Evolutionary conservation across 2,329 filamentous ascomycete genomes (phyloP).

Genomic region (Aspergillus pseudoterreus): DNA sequence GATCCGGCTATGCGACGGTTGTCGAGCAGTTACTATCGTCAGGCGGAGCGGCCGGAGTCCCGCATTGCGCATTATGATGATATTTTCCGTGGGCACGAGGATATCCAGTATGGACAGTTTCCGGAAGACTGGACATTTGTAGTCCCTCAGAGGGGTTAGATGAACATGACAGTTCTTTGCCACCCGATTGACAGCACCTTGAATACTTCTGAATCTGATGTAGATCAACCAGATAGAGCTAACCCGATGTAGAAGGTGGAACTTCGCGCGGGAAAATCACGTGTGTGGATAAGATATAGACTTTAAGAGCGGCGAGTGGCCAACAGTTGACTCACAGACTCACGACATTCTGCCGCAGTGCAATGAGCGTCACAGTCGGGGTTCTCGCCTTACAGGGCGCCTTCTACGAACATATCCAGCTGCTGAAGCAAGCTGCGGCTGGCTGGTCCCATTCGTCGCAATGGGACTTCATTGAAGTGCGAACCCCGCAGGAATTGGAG

Average conservation of each 20-base stretch:
- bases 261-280: not conserved
- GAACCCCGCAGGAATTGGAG: conserved; percentile 67
- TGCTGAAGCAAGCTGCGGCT: conserved; percentile 66
- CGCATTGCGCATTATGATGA: conserved; percentile 28
- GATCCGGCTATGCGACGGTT: conserved; percentile 22
- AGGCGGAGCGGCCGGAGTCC: conserved; percentile 27
- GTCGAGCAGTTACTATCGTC: conserved; percentile 23
- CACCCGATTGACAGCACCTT: too few species aligned
- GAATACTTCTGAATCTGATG: too few species aligned
- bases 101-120: conserved; percentile 25
- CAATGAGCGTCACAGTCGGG: conserved; percentile 51
- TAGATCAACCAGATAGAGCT: not conserved
- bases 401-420: conserved; percentile 80
- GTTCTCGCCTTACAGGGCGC: conserved; percentile 83
- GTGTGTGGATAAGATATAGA: not conserved
- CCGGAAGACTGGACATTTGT: conserved; percentile 28
- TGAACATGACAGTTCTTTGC: too few species aligned
- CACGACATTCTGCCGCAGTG: conserved; percentile 7
- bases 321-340: conserved; percentile 9
- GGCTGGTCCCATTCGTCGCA: conserved; percentile 34
- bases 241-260: not conserved
- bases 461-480: conserved; percentile 72
- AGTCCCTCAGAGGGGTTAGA: conserved; percentile 1
- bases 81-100: conserved; percentile 24
- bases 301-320: conserved; percentile 4